A percentile compares a stretch with the other conserved stretches of the same genome.
phyloP scores from a whole-genome alignment of 257 asterid genomes.

The Petunia axillaris region DNA sequence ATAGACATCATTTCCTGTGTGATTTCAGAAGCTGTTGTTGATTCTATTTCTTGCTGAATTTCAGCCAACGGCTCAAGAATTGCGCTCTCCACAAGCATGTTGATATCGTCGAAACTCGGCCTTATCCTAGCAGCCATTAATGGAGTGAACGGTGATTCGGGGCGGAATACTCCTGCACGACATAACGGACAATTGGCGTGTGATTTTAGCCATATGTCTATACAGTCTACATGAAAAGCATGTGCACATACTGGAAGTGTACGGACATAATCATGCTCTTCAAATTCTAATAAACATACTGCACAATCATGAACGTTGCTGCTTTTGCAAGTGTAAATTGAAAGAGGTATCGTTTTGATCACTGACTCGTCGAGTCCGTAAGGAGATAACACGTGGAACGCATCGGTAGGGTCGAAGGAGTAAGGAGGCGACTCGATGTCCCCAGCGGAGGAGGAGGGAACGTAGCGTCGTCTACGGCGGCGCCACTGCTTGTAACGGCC shows the following conservation, averaged over 20 bases:
- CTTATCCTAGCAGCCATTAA: constrained; percentile 89
- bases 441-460: constrained; percentile 73
- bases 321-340: constrained; percentile 63
- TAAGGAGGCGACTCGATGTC: constrained; percentile 82
- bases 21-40: constrained; percentile 46
- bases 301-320: constrained; percentile 77
- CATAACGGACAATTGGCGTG: constrained; percentile 97
- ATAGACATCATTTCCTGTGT: constrained; percentile 61
- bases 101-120: constrained; percentile 71
- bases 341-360: constrained; percentile 82
- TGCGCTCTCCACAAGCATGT: constrained; percentile 56
- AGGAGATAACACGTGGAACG: constrained; percentile 78
- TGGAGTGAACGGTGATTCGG: constrained; percentile 85
- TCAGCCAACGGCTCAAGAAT: constrained; percentile 62
- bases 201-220: constrained; percentile 92
- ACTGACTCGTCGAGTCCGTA: constrained; percentile 87
- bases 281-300: constrained; percentile 85
- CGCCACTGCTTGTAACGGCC: constrained; percentile 78
- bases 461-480: constrained; percentile 64
- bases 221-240: constrained; percentile 92
- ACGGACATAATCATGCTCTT: constrained; percentile 77
- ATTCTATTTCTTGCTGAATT: constrained; percentile 52
- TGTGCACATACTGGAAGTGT: constrained; percentile 86
- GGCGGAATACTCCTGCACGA: constrained; percentile 75
- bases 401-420: constrained; percentile 58